A percentile compares a stretch with the other conserved stretches of the same genome.
Evolutionary conservation across 169 alveolate genomes (phyloP).

Genomic region (Theileria parva): DNA sequence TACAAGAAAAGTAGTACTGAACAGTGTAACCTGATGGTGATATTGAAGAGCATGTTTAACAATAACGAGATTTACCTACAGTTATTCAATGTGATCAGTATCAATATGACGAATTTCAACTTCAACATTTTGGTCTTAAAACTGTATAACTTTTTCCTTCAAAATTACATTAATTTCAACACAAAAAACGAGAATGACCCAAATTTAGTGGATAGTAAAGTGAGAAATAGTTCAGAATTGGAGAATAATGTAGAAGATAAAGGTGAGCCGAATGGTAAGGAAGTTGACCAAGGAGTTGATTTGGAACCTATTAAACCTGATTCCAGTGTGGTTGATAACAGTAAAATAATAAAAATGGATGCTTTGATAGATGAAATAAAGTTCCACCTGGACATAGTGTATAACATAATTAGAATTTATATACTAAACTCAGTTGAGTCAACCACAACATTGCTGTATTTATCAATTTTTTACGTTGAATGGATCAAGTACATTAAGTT

Average conservation of each 20-base stretch:
- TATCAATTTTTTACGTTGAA: conserved; percentile 49
- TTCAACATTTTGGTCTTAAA: background rate
- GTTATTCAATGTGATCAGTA: conserved; percentile 2
- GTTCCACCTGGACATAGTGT: conserved; percentile 55
- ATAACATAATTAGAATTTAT: conserved; percentile 15
- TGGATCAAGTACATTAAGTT: conserved; percentile 39
- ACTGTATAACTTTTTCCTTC: background rate
- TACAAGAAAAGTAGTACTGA: background rate
- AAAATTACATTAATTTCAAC: background rate
- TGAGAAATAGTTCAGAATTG: background rate
- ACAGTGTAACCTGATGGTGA: background rate
- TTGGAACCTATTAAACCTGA: background rate
- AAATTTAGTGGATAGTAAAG: too few species aligned
- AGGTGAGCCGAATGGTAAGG: background rate
- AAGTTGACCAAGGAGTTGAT: background rate
- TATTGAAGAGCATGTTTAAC: background rate
- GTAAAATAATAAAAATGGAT: background rate
- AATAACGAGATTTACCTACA: conserved; percentile 9
- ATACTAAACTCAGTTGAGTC: conserved; percentile 32
- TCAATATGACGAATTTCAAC: background rate
- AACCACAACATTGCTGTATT: conserved; percentile 18
- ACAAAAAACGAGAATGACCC: background rate
- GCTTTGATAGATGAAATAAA: conserved; percentile 41
- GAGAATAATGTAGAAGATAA: conserved; percentile 14
- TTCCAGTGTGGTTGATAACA: background rate